These are phyloP conservation scores for Anthostomella pinea DNA, from an alignment of 2,329 filamentous ascomycete species.

Conservation along the genomic window DNA sequence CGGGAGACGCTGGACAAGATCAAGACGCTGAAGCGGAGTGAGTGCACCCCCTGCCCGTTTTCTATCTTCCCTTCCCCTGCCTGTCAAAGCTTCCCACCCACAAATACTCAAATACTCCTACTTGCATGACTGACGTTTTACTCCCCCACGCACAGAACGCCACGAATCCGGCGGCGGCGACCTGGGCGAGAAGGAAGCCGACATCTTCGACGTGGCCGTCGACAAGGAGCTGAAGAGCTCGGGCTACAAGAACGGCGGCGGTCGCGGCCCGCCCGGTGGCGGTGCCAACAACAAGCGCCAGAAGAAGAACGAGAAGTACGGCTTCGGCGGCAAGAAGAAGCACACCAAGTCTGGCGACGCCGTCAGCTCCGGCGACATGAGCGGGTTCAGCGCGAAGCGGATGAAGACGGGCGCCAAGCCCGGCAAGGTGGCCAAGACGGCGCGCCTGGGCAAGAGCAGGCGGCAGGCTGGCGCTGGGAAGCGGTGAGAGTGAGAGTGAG, in stretches of 20 bases:
- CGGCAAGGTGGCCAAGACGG: constrained; percentile 37
- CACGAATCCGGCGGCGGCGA: constrained; percentile 63
- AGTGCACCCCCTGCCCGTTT: constrained; percentile 35
- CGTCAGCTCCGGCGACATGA: constrained; percentile 74
- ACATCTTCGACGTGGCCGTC: constrained; percentile 88
- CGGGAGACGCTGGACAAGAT: constrained; percentile 94
- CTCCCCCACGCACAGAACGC: constrained; percentile 63
- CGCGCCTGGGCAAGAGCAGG: constrained; percentile 50
- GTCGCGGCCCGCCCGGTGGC: constrained; percentile 37
- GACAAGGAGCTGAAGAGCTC: constrained; percentile 60
- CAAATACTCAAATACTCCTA: not conserved
- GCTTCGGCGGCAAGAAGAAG: constrained; percentile 94
- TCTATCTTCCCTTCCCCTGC: constrained; percentile 2
- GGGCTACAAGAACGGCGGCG: constrained; percentile 32
- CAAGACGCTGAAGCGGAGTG: constrained; percentile 91
- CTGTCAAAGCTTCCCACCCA: constrained; percentile 4
- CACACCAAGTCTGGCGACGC: constrained; percentile 90
- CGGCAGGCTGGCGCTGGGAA: constrained; percentile 44
- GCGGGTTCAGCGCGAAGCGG: constrained; percentile 74
- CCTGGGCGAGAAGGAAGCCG: constrained; percentile 70
- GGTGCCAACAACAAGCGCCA: constrained; percentile 68
- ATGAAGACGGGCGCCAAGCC: constrained; percentile 66
- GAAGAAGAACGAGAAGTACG: constrained; percentile 94
- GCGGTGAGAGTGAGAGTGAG: constrained; percentile 24
- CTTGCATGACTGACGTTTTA: constrained; percentile 29